Evolutionary conservation across 2,329 filamentous ascomycete genomes (phyloP).

Genomic region (Scytalidium lignicola): DNA sequence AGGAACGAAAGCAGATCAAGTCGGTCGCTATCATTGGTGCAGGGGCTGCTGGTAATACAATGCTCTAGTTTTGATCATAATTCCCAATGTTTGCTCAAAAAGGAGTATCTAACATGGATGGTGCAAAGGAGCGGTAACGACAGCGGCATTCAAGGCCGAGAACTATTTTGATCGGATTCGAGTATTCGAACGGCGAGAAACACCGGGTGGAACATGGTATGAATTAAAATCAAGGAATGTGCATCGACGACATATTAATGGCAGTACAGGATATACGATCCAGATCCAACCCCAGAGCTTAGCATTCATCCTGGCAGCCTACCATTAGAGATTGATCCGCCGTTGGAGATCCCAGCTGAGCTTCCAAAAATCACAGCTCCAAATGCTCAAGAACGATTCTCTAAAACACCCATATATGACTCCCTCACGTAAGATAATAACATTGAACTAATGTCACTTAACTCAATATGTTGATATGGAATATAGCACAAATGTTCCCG

Average conservation of each 20-base stretch:
- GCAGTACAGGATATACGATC: conserved; percentile 44
- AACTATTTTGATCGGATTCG: conserved; percentile 51
- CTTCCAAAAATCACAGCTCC: conserved; percentile 37
- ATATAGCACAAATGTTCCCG: conserved; percentile 48
- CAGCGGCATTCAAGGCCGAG: conserved; percentile 48
- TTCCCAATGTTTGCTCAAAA: too few relatives aligned
- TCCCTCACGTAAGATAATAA: conserved; percentile 40
- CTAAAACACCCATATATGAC: conserved; percentile 45
- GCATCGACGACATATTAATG: conserved; percentile 36
- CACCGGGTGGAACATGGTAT: conserved; percentile 54
- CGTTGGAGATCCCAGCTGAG: conserved; percentile 36
- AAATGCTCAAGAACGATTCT: conserved; percentile 39
- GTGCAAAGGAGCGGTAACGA: conserved; percentile 38
- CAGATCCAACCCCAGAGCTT: conserved; percentile 31
- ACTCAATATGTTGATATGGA: neutral
- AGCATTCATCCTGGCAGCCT: conserved; percentile 37
- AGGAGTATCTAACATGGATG: neutral
- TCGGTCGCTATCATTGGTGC: conserved; percentile 40
- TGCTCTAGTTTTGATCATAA: too few relatives aligned
- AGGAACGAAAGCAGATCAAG: conserved; percentile 23
- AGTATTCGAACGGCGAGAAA: conserved; percentile 55
- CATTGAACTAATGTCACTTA: too few relatives aligned
- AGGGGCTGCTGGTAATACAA: conserved; percentile 33
- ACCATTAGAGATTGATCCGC: conserved; percentile 40
- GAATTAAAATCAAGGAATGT: conserved; percentile 17